These are phyloP conservation scores for Penicillium sp. DNA, from an alignment of 2,329 filamentous ascomycete genomes.

Conservation along the genomic window DNA sequence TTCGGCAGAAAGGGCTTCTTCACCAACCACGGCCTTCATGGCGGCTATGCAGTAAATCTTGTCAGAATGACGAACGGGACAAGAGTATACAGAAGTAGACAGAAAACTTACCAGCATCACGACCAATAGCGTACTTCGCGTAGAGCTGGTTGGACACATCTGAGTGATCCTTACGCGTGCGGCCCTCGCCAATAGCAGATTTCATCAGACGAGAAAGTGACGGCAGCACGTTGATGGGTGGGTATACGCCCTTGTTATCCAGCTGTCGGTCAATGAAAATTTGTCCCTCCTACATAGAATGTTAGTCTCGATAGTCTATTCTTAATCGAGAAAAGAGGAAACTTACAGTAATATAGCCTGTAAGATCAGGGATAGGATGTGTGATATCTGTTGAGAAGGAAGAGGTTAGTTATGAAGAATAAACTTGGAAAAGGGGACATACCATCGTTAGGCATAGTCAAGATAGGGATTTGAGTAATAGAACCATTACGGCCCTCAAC, in stretches of 20 bases:
- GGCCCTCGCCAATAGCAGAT: constrained; percentile 95
- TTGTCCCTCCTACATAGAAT: constrained; percentile 65
- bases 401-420: not conserved
- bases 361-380: constrained; percentile 97
- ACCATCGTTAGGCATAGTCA: constrained; percentile 99
- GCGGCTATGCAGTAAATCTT: constrained; percentile 53
- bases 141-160: constrained; percentile 99
- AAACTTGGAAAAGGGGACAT: constrained; percentile 10
- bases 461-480: constrained; percentile 97
- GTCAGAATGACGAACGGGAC: not conserved
- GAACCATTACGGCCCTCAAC: constrained; percentile 95
- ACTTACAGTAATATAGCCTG: constrained; percentile 80
- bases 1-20: constrained; percentile 91
- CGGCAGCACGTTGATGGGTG: constrained; percentile 96
- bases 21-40: constrained; percentile 99
- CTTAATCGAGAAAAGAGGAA: not conserved
- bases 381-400: constrained; percentile 67
- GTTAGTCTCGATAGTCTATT: not conserved
- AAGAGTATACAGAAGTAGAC: not conserved
- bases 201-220: constrained; percentile 99
- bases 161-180: constrained; percentile 93
- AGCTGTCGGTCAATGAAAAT: constrained; percentile 95
- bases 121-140: constrained; percentile 98
- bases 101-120: constrained; percentile 63
- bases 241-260: constrained; percentile 95